Evolutionary conservation across 2,329 filamentous ascomycete species (phyloP), one percentile per base, ranked within the genome.

Genomic region (Fusarium devonianum): DNA sequence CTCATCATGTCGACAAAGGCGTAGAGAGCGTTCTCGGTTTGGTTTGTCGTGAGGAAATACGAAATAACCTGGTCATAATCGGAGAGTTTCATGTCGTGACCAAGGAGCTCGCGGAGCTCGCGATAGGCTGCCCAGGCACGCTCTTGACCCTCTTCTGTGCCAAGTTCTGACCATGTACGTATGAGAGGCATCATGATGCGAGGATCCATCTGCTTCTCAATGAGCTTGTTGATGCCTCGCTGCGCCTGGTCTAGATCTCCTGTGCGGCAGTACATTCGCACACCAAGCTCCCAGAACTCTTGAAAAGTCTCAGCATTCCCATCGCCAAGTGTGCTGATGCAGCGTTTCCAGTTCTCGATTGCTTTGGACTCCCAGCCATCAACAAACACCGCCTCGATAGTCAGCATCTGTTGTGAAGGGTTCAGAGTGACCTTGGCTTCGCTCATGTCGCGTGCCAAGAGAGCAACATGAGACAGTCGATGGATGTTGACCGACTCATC

Each of bases 1-100:
- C 84, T 83, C 85, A 96, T 92, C 91, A 96, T 95, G 68, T 96
- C 90, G 60, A 88, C 89, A 69, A 96, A 96, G 0, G 90, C 84
- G 42, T 84, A 83, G 44, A 93, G 78, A 1, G 89, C 90, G 51
- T 86, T 79, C 51, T 88, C 81, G 5, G 83, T 77, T 49, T 86
- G 78, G 42, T 84, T 82, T 6, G 83, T 79, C 16, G 85, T 77
- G 18, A 96, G 73, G 64, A 96, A 90, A 33, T 82, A 82, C 14
- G 87, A 80, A 35, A 88, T 85, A 25, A 92, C 80, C 52, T 81
- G 76, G 67, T 96, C 91, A 62, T 92, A 95, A 65, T 95, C 88
- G 13, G 84, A 74, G 64, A 92, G 85, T 3, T 77, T 81, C 73
- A 92, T 87, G 1, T 78, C 71, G 17, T 77, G 66, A 1, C 81